Base-by-base conservation (phyloP, 495 filamentous ascomycete species). In the Niebla homalea region DNA sequence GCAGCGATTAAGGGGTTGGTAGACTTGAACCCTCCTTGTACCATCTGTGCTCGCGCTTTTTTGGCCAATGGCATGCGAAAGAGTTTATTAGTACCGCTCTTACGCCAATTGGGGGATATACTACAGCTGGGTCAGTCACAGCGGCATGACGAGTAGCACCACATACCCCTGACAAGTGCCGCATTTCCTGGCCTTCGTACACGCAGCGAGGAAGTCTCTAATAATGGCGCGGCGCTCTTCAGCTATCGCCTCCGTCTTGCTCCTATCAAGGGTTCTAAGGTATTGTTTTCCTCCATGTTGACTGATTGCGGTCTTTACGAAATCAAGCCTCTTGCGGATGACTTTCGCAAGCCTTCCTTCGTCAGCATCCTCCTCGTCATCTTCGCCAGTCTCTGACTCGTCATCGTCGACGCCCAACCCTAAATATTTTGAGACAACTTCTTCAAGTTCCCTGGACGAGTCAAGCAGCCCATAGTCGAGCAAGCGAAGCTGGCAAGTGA, bases 21-120 rank as follows among this genome's bases (percentile, higher is more conserved):
- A 29, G 75, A 73, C 46, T 80, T 78, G 60, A 84, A 78, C 19
- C 81, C 84, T 19, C 72, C 75, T 52, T 84, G 78, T 3, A 75
- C 61, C 80, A 92, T 95, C 32, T 80, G 75, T 10, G 78, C 75
- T 57, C 74, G 78, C 5, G 85, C 76, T 63, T 90, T 94, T 20
- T 70, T 58, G 21, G 67, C 64, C 37, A 97, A 65, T 5, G 83
- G 72, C 59, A 87, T 90, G 57, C 89, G 80, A 65, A 96, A 99
- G 47, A 99, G 92, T 65, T 96, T 97, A 55, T 83, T 81, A 60
- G 75, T 89, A 22, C 81, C 75, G 54, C 97, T 89, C 59, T 90
- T 93, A 56, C 88, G 78, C 64, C 84, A 96, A 5, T 64, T 68
- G 18, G 88, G 87, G 20, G 85, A 84, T 35, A 87, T 76, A 41